phyloP scores from a whole-genome alignment of 2,329 filamentous ascomycete genomes.

The Raffaelea albimanens region DNA sequence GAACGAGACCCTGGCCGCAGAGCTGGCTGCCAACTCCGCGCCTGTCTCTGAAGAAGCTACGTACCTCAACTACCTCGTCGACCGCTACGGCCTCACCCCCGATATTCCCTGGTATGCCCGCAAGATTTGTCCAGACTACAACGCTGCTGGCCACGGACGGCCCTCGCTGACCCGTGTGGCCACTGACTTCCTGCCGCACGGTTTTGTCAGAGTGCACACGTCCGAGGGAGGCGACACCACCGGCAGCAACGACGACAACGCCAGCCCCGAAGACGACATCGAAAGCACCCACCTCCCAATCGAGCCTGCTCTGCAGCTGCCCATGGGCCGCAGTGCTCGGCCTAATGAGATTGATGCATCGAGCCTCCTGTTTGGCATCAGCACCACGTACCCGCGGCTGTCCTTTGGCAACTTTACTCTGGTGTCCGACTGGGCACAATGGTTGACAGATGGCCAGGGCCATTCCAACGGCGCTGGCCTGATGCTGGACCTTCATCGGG shows the following conservation, averaged over 20 bases:
- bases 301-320: conserved; percentile 21
- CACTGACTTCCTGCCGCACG: conserved; percentile 10
- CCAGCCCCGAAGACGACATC: conserved; percentile 7
- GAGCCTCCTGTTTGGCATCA: conserved; percentile 30
- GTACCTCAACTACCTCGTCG: conserved; percentile 17
- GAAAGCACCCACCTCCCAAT: background rate
- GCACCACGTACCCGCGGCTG: conserved; percentile 32
- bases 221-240: background rate
- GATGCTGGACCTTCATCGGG: conserved; percentile 31
- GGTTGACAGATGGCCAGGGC: conserved; percentile 32
- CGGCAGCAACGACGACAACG: conserved; percentile 1
- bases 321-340: conserved; percentile 20
- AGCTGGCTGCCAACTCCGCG: background rate
- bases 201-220: conserved; percentile 8
- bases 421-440: conserved; percentile 33
- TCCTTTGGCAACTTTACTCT: conserved; percentile 27
- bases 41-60: conserved; percentile 3
- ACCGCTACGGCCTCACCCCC: conserved; percentile 16
- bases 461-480: conserved; percentile 33
- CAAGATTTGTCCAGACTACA: conserved; percentile 9
- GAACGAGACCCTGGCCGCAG: background rate
- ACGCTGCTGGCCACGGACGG: conserved; percentile 4
- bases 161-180: conserved; percentile 15
- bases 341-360: conserved; percentile 28
- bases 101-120: conserved; percentile 17